Conservation (phyloP, 345 rosid genomes). For the Boechera retrofracta region DNA sequence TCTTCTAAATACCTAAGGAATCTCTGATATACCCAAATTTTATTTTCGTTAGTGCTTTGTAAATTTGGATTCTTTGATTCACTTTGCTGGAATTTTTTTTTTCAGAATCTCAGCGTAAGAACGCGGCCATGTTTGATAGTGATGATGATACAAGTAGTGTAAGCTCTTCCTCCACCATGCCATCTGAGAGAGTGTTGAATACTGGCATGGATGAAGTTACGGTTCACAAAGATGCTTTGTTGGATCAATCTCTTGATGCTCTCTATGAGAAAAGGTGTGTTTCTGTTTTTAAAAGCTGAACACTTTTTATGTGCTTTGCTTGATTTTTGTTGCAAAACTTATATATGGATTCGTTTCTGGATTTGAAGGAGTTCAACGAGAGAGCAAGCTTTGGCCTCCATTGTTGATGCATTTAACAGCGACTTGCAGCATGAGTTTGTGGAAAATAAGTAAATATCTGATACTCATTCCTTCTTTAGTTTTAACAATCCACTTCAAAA, state of each 20-base stretch:
- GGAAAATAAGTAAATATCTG: slow-evolving; percentile 71
- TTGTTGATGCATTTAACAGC: slow-evolving; percentile 72
- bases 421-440: slow-evolving; percentile 75
- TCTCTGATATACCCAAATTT: neutral
- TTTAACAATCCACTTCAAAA: neutral
- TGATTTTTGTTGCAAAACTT: neutral
- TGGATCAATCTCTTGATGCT: slow-evolving; percentile 87
- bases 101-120: slow-evolving; percentile 43
- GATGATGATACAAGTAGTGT: slow-evolving; percentile 85
- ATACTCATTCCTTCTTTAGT: neutral
- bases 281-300: neutral
- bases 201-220: slow-evolving; percentile 64
- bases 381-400: slow-evolving; percentile 75
- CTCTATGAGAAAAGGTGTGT: slow-evolving; percentile 75
- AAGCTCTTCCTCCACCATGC: slow-evolving; percentile 72
- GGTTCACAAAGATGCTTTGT: slow-evolving; percentile 62
- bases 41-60: neutral
- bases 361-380: slow-evolving; percentile 76
- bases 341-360: slow-evolving; percentile 26
- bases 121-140: slow-evolving; percentile 58
- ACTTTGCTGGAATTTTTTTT: neutral
- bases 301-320: neutral
- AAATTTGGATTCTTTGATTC: slow-evolving; percentile 4
- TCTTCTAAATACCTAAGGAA: neutral
- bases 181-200: slow-evolving; percentile 61